These are phyloP conservation scores for Colletotrichum godetiae DNA, from an alignment of 2,329 filamentous ascomycete genomes.

Conservation along the genomic window DNA sequence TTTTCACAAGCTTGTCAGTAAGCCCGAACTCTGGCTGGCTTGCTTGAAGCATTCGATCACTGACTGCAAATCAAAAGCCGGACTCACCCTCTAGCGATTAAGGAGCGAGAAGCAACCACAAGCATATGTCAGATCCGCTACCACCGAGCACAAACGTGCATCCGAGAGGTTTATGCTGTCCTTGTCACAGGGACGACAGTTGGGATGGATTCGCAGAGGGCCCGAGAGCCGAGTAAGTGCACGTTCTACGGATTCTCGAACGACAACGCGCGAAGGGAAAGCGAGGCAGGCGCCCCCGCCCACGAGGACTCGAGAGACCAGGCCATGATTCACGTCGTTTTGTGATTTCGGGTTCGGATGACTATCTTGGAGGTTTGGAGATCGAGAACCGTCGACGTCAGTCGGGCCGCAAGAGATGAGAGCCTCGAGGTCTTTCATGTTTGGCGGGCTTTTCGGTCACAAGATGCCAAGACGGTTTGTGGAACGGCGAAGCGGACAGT, in stretches of 20 bases:
- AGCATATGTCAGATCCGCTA: neutral
- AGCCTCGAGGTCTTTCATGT: neutral
- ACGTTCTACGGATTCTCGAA: neutral
- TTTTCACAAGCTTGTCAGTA: neutral
- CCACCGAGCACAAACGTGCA: slow-evolving; percentile 2
- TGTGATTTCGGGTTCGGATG: slow-evolving; percentile 11
- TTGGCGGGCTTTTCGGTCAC: neutral
- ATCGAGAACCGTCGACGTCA: neutral
- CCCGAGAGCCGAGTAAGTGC: neutral
- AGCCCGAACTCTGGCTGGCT: neutral
- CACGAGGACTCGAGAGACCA: neutral
- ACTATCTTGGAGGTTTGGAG: neutral
- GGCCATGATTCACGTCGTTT: neutral
- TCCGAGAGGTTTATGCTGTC: slow-evolving; percentile 24
- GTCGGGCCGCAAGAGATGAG: neutral
- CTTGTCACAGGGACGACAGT: slow-evolving; percentile 7
- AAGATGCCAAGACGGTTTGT: neutral
- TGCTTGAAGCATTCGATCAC: neutral
- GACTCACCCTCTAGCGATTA: neutral
- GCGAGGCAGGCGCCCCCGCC: neutral
- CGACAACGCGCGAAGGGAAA: neutral
- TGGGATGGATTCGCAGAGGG: slow-evolving; percentile 1
- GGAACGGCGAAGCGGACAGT: neutral
- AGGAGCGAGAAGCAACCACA: neutral
- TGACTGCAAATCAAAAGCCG: neutral